Evolutionary conservation across 2,329 filamentous ascomycete genomes (phyloP).

Genomic region (Taxawa tesnikishii): DNA sequence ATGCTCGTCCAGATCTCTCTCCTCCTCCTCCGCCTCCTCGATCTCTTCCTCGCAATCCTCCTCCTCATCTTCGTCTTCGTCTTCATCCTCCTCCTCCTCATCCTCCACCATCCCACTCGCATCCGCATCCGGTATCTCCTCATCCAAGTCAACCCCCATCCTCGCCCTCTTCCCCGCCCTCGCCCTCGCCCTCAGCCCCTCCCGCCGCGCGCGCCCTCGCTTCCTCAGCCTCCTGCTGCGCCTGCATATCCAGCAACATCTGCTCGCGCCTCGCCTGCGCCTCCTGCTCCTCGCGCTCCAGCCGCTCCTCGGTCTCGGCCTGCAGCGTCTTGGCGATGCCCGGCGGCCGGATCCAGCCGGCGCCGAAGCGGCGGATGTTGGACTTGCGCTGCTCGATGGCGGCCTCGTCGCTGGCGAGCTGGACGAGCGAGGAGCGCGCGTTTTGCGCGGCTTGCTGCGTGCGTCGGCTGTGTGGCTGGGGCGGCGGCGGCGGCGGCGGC

Average conservation of each 20-base stretch:
- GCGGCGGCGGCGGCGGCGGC: slow-evolving; percentile 7
- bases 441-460: slow-evolving; percentile 19
- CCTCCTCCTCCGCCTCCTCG: slow-evolving; percentile 39
- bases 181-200: slow-evolving; percentile 27
- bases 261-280: slow-evolving; percentile 60
- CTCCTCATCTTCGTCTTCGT: slow-evolving; percentile 25
- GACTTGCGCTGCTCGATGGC: slow-evolving; percentile 63
- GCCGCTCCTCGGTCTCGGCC: slow-evolving; percentile 77
- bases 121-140: slow-evolving; percentile 48
- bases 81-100: slow-evolving; percentile 48
- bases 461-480: slow-evolving; percentile 8
- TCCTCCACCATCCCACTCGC: slow-evolving; percentile 19
- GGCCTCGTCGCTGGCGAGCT: slow-evolving; percentile 65
- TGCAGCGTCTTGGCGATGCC: slow-evolving; percentile 82
- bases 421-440: slow-evolving; percentile 49
- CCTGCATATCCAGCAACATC: slow-evolving; percentile 59
- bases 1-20: slow-evolving; percentile 57
- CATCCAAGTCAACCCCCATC: slow-evolving; percentile 54
- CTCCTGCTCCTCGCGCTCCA: slow-evolving; percentile 77
- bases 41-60: slow-evolving; percentile 27
- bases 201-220: slow-evolving; percentile 20
- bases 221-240: slow-evolving; percentile 46
- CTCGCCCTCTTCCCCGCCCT: slow-evolving; percentile 30
- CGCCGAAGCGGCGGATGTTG: slow-evolving; percentile 78
- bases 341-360: slow-evolving; percentile 79